A percentile compares a stretch with the other conserved stretches of the same genome.
phyloP scores from a whole-genome alignment of 1,139 yeast species.

The Yamadazyma taylorii region DNA sequence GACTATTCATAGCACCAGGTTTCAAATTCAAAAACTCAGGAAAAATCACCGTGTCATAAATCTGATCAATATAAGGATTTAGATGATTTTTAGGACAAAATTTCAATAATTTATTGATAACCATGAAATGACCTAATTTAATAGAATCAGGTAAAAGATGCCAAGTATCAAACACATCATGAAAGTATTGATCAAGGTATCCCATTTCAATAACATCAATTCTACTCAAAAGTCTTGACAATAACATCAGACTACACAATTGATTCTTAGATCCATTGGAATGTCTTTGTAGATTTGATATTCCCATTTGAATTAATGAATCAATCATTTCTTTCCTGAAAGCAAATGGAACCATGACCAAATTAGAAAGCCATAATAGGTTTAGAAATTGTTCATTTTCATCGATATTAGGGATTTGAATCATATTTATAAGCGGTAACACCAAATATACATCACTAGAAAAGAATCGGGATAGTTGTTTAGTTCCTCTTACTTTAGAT shows the following conservation, averaged over 20 bases:
- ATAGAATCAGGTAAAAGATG: slow-evolving; percentile 13
- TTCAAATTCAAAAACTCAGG: slow-evolving; percentile 16
- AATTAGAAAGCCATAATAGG: slow-evolving; percentile 72
- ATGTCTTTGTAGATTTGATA: slow-evolving; percentile 23
- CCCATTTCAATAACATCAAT: slow-evolving; percentile 23
- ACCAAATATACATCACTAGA: slow-evolving; percentile 59
- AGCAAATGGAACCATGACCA: slow-evolving; percentile 71
- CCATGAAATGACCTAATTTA: slow-evolving; percentile 39
- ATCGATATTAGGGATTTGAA: slow-evolving; percentile 17
- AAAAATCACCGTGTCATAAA: slow-evolving; percentile 19
- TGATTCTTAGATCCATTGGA: slow-evolving; percentile 32
- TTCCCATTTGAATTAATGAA: slow-evolving; percentile 35
- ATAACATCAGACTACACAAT: slow-evolving; percentile 34
- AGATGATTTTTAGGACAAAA: slow-evolving; percentile 16
- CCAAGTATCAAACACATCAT: slow-evolving; percentile 16
- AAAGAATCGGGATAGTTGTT: slow-evolving; percentile 56
- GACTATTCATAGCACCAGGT: slow-evolving; percentile 16
- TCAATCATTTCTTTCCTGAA: slow-evolving; percentile 38
- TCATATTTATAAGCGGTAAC: slow-evolving; percentile 30
- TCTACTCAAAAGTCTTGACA: slow-evolving; percentile 38
- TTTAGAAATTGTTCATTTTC: slow-evolving; percentile 62
- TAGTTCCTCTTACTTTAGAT: slow-evolving; percentile 66
- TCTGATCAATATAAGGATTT: slow-evolving; percentile 11
- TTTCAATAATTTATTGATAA: slow-evolving; percentile 39
- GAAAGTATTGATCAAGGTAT: slow-evolving; percentile 23